A percentile compares a stretch with the other conserved stretches of the same genome.
Conservation (phyloP, 306 rosid genomes). For the Carpinus viminea region DNA sequence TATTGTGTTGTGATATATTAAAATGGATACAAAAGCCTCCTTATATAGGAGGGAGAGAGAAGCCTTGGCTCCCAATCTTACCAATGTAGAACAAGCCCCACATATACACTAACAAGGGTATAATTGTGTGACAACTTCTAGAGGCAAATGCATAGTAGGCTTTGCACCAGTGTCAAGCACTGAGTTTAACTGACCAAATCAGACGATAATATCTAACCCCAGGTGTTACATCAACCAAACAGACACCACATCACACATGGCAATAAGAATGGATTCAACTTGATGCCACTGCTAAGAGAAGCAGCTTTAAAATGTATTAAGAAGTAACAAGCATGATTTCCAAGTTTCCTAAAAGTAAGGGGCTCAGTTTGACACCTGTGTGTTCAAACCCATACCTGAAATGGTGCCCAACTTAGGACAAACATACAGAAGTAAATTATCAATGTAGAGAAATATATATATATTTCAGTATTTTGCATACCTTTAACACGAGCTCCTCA, state of each 20-base stretch:
- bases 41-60: no score
- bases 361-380: background rate
- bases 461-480: conserved; percentile 16
- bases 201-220: background rate
- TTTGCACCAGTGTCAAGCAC: background rate
- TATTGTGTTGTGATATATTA: no score
- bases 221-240: background rate
- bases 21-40: no score
- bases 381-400: background rate
- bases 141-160: background rate
- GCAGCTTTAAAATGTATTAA: background rate
- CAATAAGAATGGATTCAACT: background rate
- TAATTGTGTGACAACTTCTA: background rate
- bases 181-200: background rate
- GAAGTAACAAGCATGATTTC: background rate
- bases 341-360: background rate
- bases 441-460: background rate
- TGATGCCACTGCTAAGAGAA: background rate
- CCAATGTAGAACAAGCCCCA: no score
- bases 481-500: conserved; percentile 81
- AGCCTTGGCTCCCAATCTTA: no score
- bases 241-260: background rate
- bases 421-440: background rate
- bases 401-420: background rate
- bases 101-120: no score